Percentiles rank a stretch among this genome's conserved stretches.
Conservation (phyloP, 371 early-diverging fungal species). For the Mucor saturninus region DNA sequence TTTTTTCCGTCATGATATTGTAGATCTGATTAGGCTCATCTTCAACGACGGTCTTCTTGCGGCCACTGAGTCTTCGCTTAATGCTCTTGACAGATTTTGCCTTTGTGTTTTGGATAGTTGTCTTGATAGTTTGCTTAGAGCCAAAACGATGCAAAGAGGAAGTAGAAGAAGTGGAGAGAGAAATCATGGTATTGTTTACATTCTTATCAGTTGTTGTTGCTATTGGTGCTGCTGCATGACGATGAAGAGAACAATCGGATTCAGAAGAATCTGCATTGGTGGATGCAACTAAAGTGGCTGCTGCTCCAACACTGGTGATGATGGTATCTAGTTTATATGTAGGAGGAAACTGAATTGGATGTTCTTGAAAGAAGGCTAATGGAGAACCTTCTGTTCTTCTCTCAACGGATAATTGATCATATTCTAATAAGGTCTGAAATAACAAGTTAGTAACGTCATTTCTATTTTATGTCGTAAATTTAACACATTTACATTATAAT, state of each 20-base stretch:
- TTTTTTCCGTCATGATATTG: background rate
- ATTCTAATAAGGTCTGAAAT: slow-evolving; percentile 53
- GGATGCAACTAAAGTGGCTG: background rate
- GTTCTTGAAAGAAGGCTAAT: slow-evolving; percentile 74
- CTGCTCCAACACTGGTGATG: slow-evolving; percentile 10
- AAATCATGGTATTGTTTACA: background rate
- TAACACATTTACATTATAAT: slow-evolving; percentile 45
- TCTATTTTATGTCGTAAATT: background rate
- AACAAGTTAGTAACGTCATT: background rate
- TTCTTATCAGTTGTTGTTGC: background rate
- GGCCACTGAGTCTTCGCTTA: slow-evolving; percentile 5
- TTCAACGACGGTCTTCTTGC: background rate
- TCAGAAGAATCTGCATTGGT: slow-evolving; percentile 1
- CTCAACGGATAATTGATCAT: slow-evolving; percentile 69
- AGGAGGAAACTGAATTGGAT: slow-evolving; percentile 82
- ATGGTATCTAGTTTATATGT: slow-evolving; percentile 85
- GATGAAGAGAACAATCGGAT: background rate
- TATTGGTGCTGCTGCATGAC: slow-evolving; percentile 7
- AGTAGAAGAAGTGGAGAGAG: slow-evolving; percentile 15
- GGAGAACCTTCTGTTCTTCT: slow-evolving; percentile 43
- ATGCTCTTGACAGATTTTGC: slow-evolving; percentile 9
- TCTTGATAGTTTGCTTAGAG: slow-evolving; percentile 5
- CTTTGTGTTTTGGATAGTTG: background rate
- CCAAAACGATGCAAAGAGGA: slow-evolving; percentile 4
- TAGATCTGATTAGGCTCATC: background rate